Evolutionary conservation across 2,329 filamentous ascomycete genomes (phyloP), one percentile per base, ranked within the genome.

Genomic region (Pyricularia grisea): DNA sequence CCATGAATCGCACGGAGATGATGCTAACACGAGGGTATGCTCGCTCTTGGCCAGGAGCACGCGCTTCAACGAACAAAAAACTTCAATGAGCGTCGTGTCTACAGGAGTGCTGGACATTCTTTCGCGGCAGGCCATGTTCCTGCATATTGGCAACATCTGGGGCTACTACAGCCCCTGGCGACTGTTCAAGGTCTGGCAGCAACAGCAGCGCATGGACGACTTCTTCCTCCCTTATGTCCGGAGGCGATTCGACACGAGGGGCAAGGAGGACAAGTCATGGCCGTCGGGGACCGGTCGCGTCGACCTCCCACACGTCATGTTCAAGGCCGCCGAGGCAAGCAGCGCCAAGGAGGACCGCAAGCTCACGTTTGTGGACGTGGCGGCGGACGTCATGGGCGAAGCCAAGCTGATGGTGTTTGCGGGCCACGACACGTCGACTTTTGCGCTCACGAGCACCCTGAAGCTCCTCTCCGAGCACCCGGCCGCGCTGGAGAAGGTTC

Each of bases 291-390:
- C 10, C 10, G 12, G 12, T 4, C 11, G 3, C 69, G 71, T 17
- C 75, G 78, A 63, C 77, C 76, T 9, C 73, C 77, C 31, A 71
- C 76, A 28, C 10, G 66, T 58, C 20, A 20, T 68, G 20, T 74
- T 73, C 33, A 73, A 77, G 36, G 76, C 74, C 0, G 68, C 75
- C 61, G 73, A 74, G 30, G 70, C 72, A 42, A 14, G 27, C 27
- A 63, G 25, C 60, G 60, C 23, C 60, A 17, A 12, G 25, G 60
- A 27, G 25, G 60, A 14, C 23, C 30, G 28, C 20, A 58, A 36
- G 27, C 42, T 67, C 10, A 5, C 11, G 11, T 63, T 12, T 12
- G 3, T 63, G 23, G 60, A 63, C 27, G 60, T 63, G 25, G 28
- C 36, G 5, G 31, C 14, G 5, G 31, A 68, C 25, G 30, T 61